These are phyloP conservation scores for Kwoniella bestiolae DNA, from an alignment of 768 basidiomycete species.

Conservation along the genomic window DNA sequence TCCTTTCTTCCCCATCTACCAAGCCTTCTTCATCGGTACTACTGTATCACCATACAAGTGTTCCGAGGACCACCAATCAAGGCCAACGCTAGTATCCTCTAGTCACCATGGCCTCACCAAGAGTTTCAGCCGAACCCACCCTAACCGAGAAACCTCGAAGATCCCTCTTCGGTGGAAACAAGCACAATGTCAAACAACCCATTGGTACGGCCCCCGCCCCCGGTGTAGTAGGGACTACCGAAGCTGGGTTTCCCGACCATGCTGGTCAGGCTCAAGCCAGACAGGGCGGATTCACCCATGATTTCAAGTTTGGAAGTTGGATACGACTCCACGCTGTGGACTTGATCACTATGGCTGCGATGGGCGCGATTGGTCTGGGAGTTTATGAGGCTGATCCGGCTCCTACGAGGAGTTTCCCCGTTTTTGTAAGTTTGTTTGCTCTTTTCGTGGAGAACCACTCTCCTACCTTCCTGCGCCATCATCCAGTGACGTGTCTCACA, in stretches of 20 bases:
- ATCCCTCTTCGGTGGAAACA: constrained; percentile 21
- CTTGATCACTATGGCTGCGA: constrained; percentile 65
- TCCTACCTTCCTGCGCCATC: too few relatives aligned
- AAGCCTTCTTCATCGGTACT: neutral
- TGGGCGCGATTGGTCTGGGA: constrained; percentile 63
- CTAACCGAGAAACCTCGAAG: constrained; percentile 14
- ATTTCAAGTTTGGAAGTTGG: constrained; percentile 37
- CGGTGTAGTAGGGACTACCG: constrained; percentile 1
- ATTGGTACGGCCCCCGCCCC: neutral
- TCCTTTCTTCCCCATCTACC: neutral
- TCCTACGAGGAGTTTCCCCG: constrained; percentile 52
- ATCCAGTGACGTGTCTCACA: too few relatives aligned
- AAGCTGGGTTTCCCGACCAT: neutral
- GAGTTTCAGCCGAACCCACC: constrained; percentile 5
- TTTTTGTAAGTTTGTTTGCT: constrained; percentile 30
- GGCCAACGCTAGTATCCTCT: too few relatives aligned
- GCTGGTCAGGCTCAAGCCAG: neutral
- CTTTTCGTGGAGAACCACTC: too few relatives aligned
- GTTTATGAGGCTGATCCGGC: constrained; percentile 62
- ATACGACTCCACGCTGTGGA: constrained; percentile 63
- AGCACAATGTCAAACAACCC: constrained; percentile 1
- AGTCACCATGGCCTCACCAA: constrained; percentile 4
- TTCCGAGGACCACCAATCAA: too few relatives aligned
- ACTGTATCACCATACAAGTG: too few relatives aligned
- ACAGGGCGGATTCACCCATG: constrained; percentile 22